Conservation (phyloP, 805 yeast genomes). For the Candida cerambycidarum region DNA sequence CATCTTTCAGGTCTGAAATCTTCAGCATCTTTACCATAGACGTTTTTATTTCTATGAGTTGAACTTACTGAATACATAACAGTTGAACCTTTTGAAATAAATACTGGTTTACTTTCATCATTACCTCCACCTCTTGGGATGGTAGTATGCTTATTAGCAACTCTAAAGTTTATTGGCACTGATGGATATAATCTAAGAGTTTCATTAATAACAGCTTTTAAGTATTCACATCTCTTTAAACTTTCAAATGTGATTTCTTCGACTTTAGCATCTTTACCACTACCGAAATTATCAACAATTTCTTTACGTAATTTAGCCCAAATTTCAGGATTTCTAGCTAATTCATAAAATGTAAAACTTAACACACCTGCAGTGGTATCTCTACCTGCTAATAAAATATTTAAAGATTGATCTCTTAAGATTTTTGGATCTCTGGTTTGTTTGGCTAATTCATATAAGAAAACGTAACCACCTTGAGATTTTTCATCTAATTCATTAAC, state of each 20-base stretch:
- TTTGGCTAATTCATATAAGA: constrained; percentile 40
- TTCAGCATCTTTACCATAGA: constrained; percentile 35
- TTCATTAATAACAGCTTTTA: constrained; percentile 37
- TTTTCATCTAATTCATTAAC: constrained; percentile 26
- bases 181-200: constrained; percentile 37
- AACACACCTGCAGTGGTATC: constrained; percentile 44
- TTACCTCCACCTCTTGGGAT: constrained; percentile 35
- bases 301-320: constrained; percentile 32
- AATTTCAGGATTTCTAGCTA: constrained; percentile 33
- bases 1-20: constrained; percentile 42
- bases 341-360: constrained; percentile 34
- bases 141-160: constrained; percentile 29
- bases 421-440: constrained; percentile 35
- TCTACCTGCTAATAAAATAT: constrained; percentile 43
- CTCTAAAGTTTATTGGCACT: constrained; percentile 32
- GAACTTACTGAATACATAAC: constrained; percentile 22
- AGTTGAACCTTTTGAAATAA: constrained; percentile 19
- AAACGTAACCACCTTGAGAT: constrained; percentile 30
- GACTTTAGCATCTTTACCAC: constrained; percentile 26
- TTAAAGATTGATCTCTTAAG: constrained; percentile 39
- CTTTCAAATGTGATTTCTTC: constrained; percentile 36
- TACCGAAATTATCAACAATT: constrained; percentile 30
- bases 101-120: constrained; percentile 24
- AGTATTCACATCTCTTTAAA: constrained; percentile 40
- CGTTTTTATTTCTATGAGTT: constrained; percentile 22